Evolutionary conservation across 2,329 filamentous ascomycete genomes (phyloP).

Genomic region (Coniochaeta hoffmannii): DNA sequence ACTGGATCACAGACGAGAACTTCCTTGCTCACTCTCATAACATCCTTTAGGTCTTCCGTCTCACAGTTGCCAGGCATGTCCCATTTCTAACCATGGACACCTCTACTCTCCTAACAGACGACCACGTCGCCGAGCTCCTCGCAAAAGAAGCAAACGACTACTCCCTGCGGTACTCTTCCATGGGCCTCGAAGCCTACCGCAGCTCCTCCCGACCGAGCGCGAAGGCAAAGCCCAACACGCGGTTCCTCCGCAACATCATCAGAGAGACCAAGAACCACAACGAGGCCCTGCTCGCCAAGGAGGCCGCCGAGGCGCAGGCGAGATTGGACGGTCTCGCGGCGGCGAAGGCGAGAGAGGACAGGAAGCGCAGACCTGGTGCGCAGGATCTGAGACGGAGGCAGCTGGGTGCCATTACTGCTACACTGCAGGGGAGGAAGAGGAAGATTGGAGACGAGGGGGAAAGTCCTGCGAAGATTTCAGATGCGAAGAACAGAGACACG

Average conservation of each 20-base stretch:
- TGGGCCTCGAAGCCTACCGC: constrained; percentile 63
- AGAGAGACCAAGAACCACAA: constrained; percentile 86
- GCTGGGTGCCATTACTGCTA: constrained; percentile 53
- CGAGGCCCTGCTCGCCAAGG: constrained; percentile 73
- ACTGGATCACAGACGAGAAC: no score
- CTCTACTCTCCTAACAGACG: constrained; percentile 62
- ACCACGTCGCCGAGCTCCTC: constrained; percentile 74
- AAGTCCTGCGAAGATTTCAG: not conserved
- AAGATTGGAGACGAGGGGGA: not conserved
- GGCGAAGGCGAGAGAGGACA: constrained; percentile 35
- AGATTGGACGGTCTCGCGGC: constrained; percentile 57
- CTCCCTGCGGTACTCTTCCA: constrained; percentile 64
- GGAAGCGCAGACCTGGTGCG: constrained; percentile 35
- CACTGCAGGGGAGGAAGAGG: constrained; percentile 34
- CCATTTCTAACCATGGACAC: constrained; percentile 27
- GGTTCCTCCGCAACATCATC: constrained; percentile 82
- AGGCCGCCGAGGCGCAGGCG: constrained; percentile 69
- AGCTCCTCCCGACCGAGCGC: constrained; percentile 46
- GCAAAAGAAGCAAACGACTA: constrained; percentile 70
- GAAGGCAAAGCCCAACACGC: constrained; percentile 82
- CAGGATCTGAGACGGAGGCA: constrained; percentile 49
- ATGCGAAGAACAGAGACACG: no score
- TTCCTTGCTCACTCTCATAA: no score
- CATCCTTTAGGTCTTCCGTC: not conserved
- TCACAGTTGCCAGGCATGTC: constrained; percentile 21